Evolutionary conservation across 1,139 yeast genomes (phyloP).

Genomic region (Arxiozyma telluris): DNA sequence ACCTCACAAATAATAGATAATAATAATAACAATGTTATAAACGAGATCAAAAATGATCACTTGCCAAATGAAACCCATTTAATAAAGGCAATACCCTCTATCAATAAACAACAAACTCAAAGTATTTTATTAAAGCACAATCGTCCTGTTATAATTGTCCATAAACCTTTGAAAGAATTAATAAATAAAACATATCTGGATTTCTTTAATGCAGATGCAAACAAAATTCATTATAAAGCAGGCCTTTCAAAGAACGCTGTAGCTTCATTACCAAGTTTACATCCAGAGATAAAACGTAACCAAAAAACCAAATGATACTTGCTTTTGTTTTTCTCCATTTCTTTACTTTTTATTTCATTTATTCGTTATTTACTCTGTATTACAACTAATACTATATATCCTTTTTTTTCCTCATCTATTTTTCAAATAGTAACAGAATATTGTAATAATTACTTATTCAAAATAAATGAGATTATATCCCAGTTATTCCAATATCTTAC

Average conservation of each 20-base stretch:
- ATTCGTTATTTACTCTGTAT: neutral
- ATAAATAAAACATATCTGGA: slow-evolving; percentile 19
- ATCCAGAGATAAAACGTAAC: neutral
- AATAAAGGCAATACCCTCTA: neutral
- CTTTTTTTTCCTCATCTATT: neutral
- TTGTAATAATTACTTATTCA: neutral
- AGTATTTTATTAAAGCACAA: too few relatives aligned
- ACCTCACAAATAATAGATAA: neutral
- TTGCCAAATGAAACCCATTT: neutral
- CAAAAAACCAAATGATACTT: neutral
- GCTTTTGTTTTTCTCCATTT: neutral
- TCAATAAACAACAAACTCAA: neutral
- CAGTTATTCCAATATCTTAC: neutral
- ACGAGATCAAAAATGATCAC: neutral
- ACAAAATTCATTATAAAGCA: slow-evolving; percentile 17
- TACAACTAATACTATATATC: slow-evolving; percentile 1
- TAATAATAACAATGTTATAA: too few relatives aligned
- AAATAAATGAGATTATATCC: neutral
- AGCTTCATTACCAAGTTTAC: slow-evolving; percentile 4
- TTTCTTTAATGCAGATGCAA: slow-evolving; percentile 20
- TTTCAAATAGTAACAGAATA: too few relatives aligned
- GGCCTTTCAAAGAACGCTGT: slow-evolving; percentile 18
- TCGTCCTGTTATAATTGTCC: slow-evolving; percentile 6
- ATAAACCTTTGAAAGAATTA: slow-evolving; percentile 20
- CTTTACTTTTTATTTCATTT: neutral